Percentiles rank a stretch among this genome's conserved stretches.
phyloP scores from a whole-genome alignment of 345 rosid species.

The Eucalyptus pauciflora region DNA sequence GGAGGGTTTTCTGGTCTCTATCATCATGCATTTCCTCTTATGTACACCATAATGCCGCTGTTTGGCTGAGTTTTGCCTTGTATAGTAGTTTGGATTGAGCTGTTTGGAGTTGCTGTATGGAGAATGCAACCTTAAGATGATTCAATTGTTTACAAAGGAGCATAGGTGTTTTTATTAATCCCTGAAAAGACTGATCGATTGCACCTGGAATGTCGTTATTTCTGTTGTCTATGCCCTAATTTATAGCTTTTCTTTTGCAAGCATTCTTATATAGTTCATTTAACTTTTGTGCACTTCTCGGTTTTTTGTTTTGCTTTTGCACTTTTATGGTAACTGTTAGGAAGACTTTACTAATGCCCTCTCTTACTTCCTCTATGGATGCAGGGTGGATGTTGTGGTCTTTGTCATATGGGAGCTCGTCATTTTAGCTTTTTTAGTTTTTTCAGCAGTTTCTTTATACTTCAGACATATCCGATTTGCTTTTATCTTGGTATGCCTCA shows the following conservation, averaged over 20 bases:
- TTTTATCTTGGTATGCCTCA: conserved; percentile 53
- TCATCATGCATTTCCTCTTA: not conserved
- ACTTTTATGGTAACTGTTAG: not conserved
- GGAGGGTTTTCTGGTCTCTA: not conserved
- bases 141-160: not conserved
- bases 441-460: conserved; percentile 85
- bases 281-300: not conserved
- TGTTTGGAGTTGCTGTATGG: not conserved
- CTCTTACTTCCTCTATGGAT: conserved; percentile 1
- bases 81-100: not conserved
- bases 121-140: not conserved
- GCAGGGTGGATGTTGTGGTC: conserved; percentile 89
- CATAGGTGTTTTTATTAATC: not conserved
- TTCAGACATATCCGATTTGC: conserved; percentile 65
- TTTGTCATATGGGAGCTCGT: conserved; percentile 92
- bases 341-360: not conserved
- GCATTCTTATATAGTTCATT: not conserved
- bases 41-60: not conserved
- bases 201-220: not conserved
- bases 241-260: not conserved
- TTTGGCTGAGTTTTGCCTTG: not conserved
- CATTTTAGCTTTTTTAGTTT: conserved; percentile 79
- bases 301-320: not conserved
- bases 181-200: not conserved
- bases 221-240: not conserved